Conservation (phyloP, 371 early-diverging fungal species). For the Actinomucor elegans region DNA sequence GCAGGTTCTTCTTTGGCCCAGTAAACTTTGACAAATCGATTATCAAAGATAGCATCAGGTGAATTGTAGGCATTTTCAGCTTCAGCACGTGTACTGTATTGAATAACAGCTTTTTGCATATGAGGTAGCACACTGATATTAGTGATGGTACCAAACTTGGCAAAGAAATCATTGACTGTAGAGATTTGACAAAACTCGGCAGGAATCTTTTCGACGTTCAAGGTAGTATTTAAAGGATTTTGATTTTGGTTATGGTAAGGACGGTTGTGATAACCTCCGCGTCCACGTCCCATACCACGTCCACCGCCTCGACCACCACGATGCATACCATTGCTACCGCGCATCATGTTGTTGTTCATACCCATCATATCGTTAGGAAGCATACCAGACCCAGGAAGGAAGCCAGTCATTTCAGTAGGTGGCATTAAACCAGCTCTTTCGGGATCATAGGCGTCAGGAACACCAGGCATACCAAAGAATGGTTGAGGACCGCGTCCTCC, state of each 20-base stretch:
- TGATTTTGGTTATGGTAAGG: conserved; percentile 14
- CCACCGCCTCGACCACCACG: conserved; percentile 15
- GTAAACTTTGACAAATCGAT: conserved; percentile 88
- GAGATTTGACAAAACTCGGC: conserved; percentile 61
- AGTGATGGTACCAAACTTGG: conserved; percentile 70
- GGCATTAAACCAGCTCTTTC: conserved; percentile 40
- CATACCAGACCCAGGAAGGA: conserved; percentile 13
- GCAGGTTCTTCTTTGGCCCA: conserved; percentile 54
- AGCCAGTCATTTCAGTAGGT: conserved; percentile 2
- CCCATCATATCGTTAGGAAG: conserved; percentile 9
- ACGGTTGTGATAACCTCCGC: conserved; percentile 36
- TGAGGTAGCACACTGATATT: conserved; percentile 67
- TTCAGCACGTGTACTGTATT: conserved; percentile 62
- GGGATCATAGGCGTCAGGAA: conserved; percentile 49
- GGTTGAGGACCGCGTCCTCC: conserved; percentile 13
- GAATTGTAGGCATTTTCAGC: conserved; percentile 74
- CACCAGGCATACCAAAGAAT: conserved; percentile 21
- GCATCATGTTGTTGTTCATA: conserved; percentile 13
- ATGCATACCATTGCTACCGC: background rate
- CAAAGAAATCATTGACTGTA: conserved; percentile 72
- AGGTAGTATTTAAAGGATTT: conserved; percentile 46
- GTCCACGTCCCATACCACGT: conserved; percentile 28
- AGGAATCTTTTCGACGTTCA: conserved; percentile 80
- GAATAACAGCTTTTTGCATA: conserved; percentile 60
- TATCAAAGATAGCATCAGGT: conserved; percentile 84